Conservation (phyloP, 345 rosid species). For the Mallotus nudiflorus region DNA sequence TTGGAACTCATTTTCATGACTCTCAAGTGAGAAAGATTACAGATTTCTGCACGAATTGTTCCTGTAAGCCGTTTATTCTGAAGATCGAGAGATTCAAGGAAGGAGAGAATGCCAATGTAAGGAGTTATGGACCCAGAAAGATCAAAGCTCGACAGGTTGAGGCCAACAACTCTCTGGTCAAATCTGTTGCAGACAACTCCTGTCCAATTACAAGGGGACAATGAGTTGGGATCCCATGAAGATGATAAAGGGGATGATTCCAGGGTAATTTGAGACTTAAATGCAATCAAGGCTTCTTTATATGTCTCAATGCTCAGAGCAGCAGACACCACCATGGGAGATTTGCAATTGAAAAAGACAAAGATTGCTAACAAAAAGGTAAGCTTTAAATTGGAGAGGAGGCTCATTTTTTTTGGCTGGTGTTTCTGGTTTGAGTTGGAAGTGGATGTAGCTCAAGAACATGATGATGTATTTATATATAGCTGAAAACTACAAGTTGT, state of each 20-base stretch:
- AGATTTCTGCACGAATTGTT: conserved; percentile 37
- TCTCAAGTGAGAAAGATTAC: conserved; percentile 38
- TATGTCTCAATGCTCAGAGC: conserved; percentile 4
- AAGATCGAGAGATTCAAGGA: conserved; percentile 48
- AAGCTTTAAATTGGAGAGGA: background rate
- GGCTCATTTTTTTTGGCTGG: background rate
- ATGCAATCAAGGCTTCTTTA: background rate
- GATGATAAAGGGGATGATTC: background rate
- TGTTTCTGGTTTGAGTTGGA: no score
- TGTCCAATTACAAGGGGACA: conserved; percentile 27
- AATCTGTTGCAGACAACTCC: conserved; percentile 44
- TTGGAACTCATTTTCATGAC: conserved; percentile 48
- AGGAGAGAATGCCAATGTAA: conserved; percentile 45
- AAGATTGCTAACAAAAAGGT: background rate
- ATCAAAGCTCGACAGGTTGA: conserved; percentile 26
- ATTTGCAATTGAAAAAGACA: background rate
- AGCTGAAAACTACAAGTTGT: no score
- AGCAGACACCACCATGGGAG: background rate
- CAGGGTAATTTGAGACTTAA: background rate
- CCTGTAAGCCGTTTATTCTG: conserved; percentile 44
- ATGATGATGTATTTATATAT: no score
- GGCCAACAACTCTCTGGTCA: conserved; percentile 39
- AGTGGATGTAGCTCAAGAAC: no score
- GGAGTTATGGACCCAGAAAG: conserved; percentile 45
- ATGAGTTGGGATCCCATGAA: conserved; percentile 1